phyloP scores from a whole-genome alignment of 371 early-diverging fungal species.

The Mucor saturninus region DNA sequence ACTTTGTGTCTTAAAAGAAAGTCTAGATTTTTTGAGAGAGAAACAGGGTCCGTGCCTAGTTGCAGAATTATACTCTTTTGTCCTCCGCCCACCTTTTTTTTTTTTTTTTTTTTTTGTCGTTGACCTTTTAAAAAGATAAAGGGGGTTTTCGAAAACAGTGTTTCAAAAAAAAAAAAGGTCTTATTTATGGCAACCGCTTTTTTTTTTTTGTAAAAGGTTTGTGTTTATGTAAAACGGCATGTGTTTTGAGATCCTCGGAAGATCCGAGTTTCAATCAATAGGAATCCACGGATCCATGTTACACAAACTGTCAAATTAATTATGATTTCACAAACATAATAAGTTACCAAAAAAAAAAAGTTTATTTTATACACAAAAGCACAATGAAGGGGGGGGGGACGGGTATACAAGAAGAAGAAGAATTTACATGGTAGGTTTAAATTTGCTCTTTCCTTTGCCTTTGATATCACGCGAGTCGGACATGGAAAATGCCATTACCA shows the following conservation, averaged over 20 bases:
- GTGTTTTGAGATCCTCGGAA: not conserved
- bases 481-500: conserved; percentile 4
- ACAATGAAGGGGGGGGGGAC: not conserved
- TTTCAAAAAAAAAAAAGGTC: no score
- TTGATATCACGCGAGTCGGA: conserved; percentile 9
- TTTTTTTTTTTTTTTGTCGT: no score
- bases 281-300: not conserved
- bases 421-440: conserved; percentile 2
- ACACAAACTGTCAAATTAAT: conserved; percentile 7
- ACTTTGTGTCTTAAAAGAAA: no score
- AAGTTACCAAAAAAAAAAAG: not conserved
- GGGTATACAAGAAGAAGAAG: not conserved
- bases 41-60: no score
- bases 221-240: no score
- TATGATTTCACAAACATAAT: not conserved
- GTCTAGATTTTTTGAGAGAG: no score
- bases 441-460: conserved; percentile 2
- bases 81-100: no score
- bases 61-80: no score
- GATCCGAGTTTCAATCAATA: not conserved
- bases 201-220: no score
- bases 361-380: not conserved
- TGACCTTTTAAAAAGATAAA: no score
- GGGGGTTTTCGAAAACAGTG: not conserved
- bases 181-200: no score